Evolutionary conservation across 1,284 basidiomycete genomes (phyloP).

Genomic region (Gymnopus androsaceus): DNA sequence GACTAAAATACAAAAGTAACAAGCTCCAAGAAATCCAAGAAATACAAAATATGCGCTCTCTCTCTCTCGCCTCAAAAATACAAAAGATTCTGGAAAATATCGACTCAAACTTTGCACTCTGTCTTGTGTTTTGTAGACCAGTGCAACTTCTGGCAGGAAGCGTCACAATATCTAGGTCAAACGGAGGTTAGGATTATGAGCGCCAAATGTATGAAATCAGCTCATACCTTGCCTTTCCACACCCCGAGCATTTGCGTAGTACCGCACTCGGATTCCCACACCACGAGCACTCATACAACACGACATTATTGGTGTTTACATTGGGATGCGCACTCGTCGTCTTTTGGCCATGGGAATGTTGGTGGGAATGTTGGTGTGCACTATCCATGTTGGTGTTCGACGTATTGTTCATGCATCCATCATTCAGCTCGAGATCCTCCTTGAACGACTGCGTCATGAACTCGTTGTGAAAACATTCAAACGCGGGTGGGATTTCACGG

Average conservation of each 20-base stretch:
- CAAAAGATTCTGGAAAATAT: no score
- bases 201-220: not conserved
- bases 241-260: slow-evolving; percentile 15
- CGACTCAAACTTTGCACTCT: not conserved
- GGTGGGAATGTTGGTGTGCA: no score
- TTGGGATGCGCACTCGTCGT: slow-evolving; percentile 20
- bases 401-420: slow-evolving; percentile 20
- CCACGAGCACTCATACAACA: slow-evolving; percentile 17
- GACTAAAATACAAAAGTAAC: no score
- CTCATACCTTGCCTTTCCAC: slow-evolving; percentile 24
- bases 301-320: slow-evolving; percentile 16
- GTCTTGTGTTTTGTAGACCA: slow-evolving; percentile 8
- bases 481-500: slow-evolving; percentile 10
- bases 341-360: no score
- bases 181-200: no score
- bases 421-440: slow-evolving; percentile 17
- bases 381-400: no score
- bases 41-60: no score
- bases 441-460: slow-evolving; percentile 16
- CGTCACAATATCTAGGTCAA: slow-evolving; percentile 5
- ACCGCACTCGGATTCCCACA: slow-evolving; percentile 18
- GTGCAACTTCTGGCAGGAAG: slow-evolving; percentile 7
- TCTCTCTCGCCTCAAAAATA: no score
- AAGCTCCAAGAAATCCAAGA: no score
- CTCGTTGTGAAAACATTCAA: not conserved